Evolutionary conservation across 2,329 filamentous ascomycete species (phyloP).

Genomic region (Pyrenophora tritici-repentis): DNA sequence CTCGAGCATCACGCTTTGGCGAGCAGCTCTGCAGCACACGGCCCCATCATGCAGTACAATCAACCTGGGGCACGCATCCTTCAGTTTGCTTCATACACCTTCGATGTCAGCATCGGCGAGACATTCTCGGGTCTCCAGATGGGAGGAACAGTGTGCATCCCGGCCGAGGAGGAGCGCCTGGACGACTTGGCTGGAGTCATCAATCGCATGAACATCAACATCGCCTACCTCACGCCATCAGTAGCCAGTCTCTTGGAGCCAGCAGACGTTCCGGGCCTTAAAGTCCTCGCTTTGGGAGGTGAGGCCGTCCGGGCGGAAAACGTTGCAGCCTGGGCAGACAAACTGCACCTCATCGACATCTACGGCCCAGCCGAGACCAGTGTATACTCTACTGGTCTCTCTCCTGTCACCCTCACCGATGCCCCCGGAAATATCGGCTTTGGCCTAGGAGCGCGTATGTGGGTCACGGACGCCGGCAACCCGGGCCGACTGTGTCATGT

Average conservation of each 20-base stretch:
- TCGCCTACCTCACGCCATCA: conserved; percentile 58
- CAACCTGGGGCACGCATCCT: conserved; percentile 50
- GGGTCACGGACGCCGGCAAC: neutral
- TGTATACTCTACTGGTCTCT: neutral
- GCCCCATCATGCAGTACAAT: conserved; percentile 51
- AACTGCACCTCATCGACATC: neutral
- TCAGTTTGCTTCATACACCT: conserved; percentile 50
- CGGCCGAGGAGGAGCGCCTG: conserved; percentile 57
- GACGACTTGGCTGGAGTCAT: conserved; percentile 53
- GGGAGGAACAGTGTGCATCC: conserved; percentile 58
- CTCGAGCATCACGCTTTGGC: neutral
- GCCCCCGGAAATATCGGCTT: neutral
- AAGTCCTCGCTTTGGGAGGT: conserved; percentile 48
- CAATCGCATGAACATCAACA: conserved; percentile 15
- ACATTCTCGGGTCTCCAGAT: conserved; percentile 55
- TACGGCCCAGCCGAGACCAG: neutral
- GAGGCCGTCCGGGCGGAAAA: conserved; percentile 30
- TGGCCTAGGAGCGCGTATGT: neutral
- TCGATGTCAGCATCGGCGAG: conserved; percentile 57
- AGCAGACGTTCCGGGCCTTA: conserved; percentile 48
- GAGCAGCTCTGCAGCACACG: neutral
- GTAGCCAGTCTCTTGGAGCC: conserved; percentile 56
- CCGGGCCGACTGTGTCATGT: conserved; percentile 1
- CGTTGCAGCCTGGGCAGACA: neutral
- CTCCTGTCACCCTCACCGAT: neutral